phyloP scores from a whole-genome alignment of 2,329 filamentous ascomycete species.

The Diplodia corticola region DNA sequence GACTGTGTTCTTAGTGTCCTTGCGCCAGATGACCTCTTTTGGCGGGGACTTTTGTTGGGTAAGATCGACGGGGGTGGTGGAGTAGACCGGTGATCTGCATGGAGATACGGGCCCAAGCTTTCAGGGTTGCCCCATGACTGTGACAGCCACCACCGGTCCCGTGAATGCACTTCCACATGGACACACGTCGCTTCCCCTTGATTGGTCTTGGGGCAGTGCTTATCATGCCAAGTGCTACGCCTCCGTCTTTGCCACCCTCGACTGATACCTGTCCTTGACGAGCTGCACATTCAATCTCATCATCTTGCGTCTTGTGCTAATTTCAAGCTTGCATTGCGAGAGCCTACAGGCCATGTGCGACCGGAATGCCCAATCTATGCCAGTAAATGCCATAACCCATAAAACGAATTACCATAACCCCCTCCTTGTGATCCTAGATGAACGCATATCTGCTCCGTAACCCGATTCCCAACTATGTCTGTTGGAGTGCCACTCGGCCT shows the following conservation, averaged over 20 bases:
- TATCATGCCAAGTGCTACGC: conserved; percentile 6
- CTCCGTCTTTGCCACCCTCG: neutral
- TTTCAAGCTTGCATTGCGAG: conserved; percentile 15
- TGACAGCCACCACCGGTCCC: neutral
- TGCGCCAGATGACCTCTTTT: conserved; percentile 12
- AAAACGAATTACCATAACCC: conserved; percentile 2
- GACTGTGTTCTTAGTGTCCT: neutral
- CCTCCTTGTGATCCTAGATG: conserved; percentile 3
- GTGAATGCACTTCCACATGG: neutral
- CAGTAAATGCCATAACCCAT: conserved; percentile 21
- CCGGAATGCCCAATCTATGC: conserved; percentile 19
- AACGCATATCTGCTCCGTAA: conserved; percentile 18
- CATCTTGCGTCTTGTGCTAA: neutral
- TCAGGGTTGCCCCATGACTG: conserved; percentile 12
- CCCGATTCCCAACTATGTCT: neutral
- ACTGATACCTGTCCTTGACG: neutral
- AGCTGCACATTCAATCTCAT: neutral
- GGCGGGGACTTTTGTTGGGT: neutral
- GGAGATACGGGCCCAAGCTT: conserved; percentile 14
- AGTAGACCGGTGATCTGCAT: conserved; percentile 7
- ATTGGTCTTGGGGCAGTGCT: conserved; percentile 3
- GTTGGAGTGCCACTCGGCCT: neutral
- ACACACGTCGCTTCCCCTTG: conserved; percentile 3
- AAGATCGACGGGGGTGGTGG: conserved; percentile 6
- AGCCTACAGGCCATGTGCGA: conserved; percentile 1